Evolutionary conservation across 2,329 filamentous ascomycete species (phyloP).

Genomic region (Zymoseptoria tritici): DNA sequence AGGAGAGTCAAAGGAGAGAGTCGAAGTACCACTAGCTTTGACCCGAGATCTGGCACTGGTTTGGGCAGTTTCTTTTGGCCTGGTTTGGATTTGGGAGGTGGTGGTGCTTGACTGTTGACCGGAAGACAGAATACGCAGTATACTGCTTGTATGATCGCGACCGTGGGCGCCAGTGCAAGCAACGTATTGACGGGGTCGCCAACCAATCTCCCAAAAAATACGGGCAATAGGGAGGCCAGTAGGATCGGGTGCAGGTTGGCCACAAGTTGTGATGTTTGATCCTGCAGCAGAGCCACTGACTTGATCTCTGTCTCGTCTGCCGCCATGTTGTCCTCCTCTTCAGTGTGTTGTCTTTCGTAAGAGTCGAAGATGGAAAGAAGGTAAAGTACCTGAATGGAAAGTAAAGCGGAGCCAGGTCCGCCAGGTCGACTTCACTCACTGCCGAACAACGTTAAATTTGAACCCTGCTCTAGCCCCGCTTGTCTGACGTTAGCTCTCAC

Average conservation of each 20-base stretch:
- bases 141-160: slow-evolving; percentile 56
- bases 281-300: slow-evolving; percentile 26
- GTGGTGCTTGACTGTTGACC: slow-evolving; percentile 36
- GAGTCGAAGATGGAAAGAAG: neutral
- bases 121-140: slow-evolving; percentile 56
- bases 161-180: slow-evolving; percentile 51
- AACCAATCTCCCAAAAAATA: slow-evolving; percentile 61
- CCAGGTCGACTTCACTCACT: neutral
- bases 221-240: slow-evolving; percentile 56
- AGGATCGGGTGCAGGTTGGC: slow-evolving; percentile 62
- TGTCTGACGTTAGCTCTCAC: neutral
- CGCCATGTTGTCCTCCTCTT: slow-evolving; percentile 10
- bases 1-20: neutral
- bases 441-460: neutral
- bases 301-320: slow-evolving; percentile 11
- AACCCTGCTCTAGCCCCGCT: neutral
- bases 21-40: slow-evolving; percentile 36
- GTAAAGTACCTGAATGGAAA: neutral
- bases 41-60: slow-evolving; percentile 41
- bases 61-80: slow-evolving; percentile 43
- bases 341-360: neutral
- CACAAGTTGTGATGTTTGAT: slow-evolving; percentile 34
- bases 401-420: slow-evolving; percentile 1
- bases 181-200: slow-evolving; percentile 61
- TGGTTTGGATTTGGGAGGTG: slow-evolving; percentile 39